Evolutionary conservation across 1,284 basidiomycete genomes (phyloP).

Genomic region (Ustilago loliicola): DNA sequence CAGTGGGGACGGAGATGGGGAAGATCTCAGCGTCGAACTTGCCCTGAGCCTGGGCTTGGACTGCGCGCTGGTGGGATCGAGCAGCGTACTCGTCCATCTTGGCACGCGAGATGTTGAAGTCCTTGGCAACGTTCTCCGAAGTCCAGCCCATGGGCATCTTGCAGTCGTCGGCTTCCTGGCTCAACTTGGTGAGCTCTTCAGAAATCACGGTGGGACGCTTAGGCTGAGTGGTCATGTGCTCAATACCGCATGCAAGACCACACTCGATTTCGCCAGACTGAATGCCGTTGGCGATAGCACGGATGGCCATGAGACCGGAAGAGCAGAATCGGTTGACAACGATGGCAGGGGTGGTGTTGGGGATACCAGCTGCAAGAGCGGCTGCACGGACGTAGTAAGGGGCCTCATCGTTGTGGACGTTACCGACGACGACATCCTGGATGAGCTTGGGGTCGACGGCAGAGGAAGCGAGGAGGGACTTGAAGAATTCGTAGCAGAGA

Average conservation of each 20-base stretch:
- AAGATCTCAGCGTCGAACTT: slow-evolving; percentile 84
- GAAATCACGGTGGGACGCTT: slow-evolving; percentile 47
- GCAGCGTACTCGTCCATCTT: slow-evolving; percentile 89
- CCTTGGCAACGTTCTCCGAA: slow-evolving; percentile 78
- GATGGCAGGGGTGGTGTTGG: slow-evolving; percentile 81
- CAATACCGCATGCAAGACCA: slow-evolving; percentile 85
- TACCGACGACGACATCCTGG: slow-evolving; percentile 81
- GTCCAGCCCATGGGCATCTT: slow-evolving; percentile 88
- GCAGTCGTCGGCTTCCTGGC: slow-evolving; percentile 63
- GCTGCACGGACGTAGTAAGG: slow-evolving; percentile 73
- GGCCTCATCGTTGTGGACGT: slow-evolving; percentile 59
- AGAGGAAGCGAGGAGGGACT: slow-evolving; percentile 78
- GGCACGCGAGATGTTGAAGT: slow-evolving; percentile 84
- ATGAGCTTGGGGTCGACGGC: slow-evolving; percentile 79
- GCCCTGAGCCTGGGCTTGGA: slow-evolving; percentile 76
- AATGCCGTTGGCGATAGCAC: slow-evolving; percentile 84
- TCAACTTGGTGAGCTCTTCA: slow-evolving; percentile 44
- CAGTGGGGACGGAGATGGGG: slow-evolving; percentile 74
- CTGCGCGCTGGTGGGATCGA: slow-evolving; percentile 82
- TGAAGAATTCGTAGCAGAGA: slow-evolving; percentile 48
- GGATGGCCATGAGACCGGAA: slow-evolving; percentile 86
- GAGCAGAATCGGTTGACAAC: slow-evolving; percentile 73
- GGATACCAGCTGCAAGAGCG: slow-evolving; percentile 84
- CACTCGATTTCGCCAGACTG: slow-evolving; percentile 84
- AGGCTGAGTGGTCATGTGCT: slow-evolving; percentile 77